Evolutionary conservation across 352 stramenopile genomes (phyloP), one percentile per base, ranked within the genome.

Genomic region (Phytophthora fragariaefolia): DNA sequence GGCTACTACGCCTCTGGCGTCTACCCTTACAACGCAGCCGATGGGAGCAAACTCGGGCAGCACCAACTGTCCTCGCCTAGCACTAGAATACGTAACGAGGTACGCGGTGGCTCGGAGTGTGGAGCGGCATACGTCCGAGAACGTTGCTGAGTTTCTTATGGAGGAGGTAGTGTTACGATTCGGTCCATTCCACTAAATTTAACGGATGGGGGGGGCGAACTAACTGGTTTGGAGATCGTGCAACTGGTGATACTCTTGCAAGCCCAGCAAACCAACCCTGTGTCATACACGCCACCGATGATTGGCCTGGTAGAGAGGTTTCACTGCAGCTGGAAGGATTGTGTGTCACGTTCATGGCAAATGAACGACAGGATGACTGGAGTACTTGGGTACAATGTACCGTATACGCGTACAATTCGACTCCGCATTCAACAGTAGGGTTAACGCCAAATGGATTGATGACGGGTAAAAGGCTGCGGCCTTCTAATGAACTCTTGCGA

Each of bases 301-400:
- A 30, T 36, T 36, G 30, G 12, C 30, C 42, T 47, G 2, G 54
- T 54, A 2, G 54, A 62, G 13, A 15, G 54, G 17, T 54, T 62
- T 12, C 42, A 54, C 3, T 17, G 54, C 1, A 62, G 26, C 4
- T 62, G 42, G 42, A 62, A 62, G n/a, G 54, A 62, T 6, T 54
- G 43, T n/a, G 54, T 62, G n/a, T 7, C 2, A 20, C 36, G 30
- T 57, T 46, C 28, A n/a, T n/a, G n/a, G n/a, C n/a, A n/a, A n/a
- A n/a, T n/a, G n/a, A n/a, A n/a, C n/a, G n/a, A n/a, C n/a, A 57
- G 9, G 5, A 57, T 17, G 50, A 46, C 23, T 57, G n/a, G n/a
- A 22, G 50, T 2, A 22, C 5, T 13, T 57, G 50, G 50, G 18
- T 57, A 3, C 3, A 40, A 2, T 40, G 15, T 20, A 30, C 30